phyloP scores from a whole-genome alignment of 2,329 filamentous ascomycete species.

The Aspergillus persii region DNA sequence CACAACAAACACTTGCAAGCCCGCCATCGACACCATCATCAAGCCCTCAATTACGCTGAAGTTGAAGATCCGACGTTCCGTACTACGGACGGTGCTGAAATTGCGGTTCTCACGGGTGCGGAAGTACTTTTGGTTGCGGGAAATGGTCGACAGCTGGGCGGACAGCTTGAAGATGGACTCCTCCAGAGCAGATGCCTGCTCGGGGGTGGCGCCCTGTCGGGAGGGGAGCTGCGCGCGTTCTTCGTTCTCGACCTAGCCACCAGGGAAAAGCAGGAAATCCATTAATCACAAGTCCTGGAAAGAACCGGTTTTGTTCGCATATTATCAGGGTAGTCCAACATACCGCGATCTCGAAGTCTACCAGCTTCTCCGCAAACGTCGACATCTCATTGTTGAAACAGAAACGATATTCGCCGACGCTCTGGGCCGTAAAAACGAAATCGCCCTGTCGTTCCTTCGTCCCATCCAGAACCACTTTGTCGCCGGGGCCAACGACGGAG shows the following conservation, averaged over 20 bases:
- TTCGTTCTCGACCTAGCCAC: slow-evolving; percentile 81
- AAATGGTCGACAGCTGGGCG: slow-evolving; percentile 87
- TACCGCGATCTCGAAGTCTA: slow-evolving; percentile 96
- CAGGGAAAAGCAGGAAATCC: not conserved
- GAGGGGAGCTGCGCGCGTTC: slow-evolving; percentile 75
- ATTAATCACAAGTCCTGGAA: not conserved
- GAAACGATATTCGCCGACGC: slow-evolving; percentile 86
- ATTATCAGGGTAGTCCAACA: slow-evolving; percentile 33
- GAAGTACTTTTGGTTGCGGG: slow-evolving; percentile 98
- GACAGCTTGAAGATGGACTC: slow-evolving; percentile 96
- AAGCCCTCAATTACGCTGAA: slow-evolving; percentile 90
- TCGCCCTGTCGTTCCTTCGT: slow-evolving; percentile 93
- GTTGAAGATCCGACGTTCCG: slow-evolving; percentile 93
- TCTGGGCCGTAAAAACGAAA: slow-evolving; percentile 93
- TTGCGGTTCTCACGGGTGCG: slow-evolving; percentile 97
- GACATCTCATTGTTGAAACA: slow-evolving; percentile 99
- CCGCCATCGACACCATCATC: slow-evolving; percentile 94
- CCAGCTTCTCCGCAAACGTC: slow-evolving; percentile 94
- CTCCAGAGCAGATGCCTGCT: slow-evolving; percentile 85
- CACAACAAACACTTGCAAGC: slow-evolving; percentile 93
- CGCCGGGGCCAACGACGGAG: slow-evolving; percentile 74
- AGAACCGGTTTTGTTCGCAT: not conserved
- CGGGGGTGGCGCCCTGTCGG: slow-evolving; percentile 81
- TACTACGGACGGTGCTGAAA: slow-evolving; percentile 96
- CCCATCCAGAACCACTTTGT: slow-evolving; percentile 79